Percentiles rank a stretch among this genome's conserved stretches.
These are phyloP conservation scores for Coemansia sp. DNA, from an alignment of 192 early-diverging fungal genomes.

Conservation along the genomic window DNA sequence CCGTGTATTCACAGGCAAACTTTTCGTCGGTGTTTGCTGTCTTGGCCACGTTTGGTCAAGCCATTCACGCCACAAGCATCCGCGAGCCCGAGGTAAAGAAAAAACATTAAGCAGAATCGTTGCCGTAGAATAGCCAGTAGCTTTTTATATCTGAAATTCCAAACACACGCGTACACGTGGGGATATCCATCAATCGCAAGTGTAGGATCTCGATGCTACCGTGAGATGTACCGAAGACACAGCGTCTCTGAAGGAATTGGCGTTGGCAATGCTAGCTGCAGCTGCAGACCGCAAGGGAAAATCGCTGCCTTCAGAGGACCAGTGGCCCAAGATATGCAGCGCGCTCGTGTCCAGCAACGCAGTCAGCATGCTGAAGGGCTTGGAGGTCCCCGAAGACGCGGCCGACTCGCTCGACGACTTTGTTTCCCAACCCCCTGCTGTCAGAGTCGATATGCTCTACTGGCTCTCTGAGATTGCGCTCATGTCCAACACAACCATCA, in stretches of 20 bases:
- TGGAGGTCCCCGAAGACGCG: constrained; percentile 39
- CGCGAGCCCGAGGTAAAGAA: constrained; percentile 46
- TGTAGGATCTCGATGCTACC: constrained; percentile 34
- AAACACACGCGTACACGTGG: no score
- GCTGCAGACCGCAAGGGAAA: constrained; percentile 23
- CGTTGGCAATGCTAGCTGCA: constrained; percentile 28
- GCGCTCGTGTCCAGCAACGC: constrained; percentile 21
- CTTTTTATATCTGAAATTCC: no score
- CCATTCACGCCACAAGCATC: constrained; percentile 18
- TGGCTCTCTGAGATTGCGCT: constrained; percentile 43
- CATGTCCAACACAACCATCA: constrained; percentile 39
- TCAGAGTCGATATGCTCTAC: constrained; percentile 46
- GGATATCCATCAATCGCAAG: not conserved
- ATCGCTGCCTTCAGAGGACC: constrained; percentile 14
- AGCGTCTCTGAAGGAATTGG: constrained; percentile 21
- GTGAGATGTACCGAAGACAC: constrained; percentile 26
- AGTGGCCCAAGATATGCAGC: constrained; percentile 47
- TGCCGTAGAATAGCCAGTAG: no score
- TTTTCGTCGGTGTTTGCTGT: constrained; percentile 46
- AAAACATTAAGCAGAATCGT: not conserved
- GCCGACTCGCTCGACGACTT: constrained; percentile 45
- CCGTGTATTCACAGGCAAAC: constrained; percentile 35
- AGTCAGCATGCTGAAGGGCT: constrained; percentile 28
- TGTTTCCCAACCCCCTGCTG: constrained; percentile 22
- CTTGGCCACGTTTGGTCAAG: constrained; percentile 22